Conservation (phyloP, 306 rosid genomes). For the Lathyrus tuberosus region DNA sequence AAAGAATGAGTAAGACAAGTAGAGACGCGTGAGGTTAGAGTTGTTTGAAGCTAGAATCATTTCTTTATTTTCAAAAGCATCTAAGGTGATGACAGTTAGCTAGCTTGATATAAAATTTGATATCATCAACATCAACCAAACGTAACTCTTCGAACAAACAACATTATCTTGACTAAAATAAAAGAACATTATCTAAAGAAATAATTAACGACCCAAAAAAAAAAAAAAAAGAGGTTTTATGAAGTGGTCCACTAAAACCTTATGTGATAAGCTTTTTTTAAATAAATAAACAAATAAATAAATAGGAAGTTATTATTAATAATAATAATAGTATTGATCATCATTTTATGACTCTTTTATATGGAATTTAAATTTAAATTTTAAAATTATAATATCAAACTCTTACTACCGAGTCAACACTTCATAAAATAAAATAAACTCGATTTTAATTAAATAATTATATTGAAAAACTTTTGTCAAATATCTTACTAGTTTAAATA, state of each 20-base stretch:
- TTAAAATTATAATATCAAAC: no score
- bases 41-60: conserved; percentile 16
- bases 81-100: neutral
- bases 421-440: no score
- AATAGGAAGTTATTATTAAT: no score
- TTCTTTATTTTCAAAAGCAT: conserved; percentile 1
- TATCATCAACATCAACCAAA: conserved; percentile 9
- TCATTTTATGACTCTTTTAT: no score
- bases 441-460: no score
- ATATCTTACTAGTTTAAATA: no score
- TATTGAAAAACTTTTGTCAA: no score
- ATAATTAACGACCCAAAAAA: neutral
- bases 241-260: neutral
- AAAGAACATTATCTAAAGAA: neutral
- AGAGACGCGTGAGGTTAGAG: conserved; percentile 5
- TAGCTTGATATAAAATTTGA: conserved; percentile 4
- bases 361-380: no score
- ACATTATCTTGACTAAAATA: conserved; percentile 4
- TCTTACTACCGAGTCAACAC: no score
- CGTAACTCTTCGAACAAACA: neutral
- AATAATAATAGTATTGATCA: no score
- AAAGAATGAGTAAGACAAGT: neutral
- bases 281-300: no score
- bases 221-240: neutral
- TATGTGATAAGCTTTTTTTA: neutral